phyloP scores from a whole-genome alignment of 257 asterid genomes.

The Primulina eburnea region DNA sequence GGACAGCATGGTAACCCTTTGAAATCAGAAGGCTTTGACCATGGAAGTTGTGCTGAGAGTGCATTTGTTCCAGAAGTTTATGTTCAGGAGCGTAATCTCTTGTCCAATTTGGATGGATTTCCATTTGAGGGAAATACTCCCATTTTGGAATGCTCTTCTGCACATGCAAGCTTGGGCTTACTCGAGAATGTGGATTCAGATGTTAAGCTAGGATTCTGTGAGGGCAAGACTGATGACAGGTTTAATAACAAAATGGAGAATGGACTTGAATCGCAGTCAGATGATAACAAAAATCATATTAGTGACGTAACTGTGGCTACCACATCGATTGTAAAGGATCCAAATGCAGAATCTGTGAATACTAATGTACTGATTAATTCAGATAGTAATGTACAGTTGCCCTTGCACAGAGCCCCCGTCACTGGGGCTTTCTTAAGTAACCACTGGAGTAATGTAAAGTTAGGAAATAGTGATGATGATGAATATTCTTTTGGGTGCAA shows the following conservation, averaged over 20 bases:
- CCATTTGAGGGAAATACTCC: conserved; percentile 44
- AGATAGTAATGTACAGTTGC: conserved; percentile 81
- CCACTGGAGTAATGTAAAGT: conserved; percentile 71
- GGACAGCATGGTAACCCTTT: conserved; percentile 39
- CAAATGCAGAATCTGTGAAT: conserved; percentile 50
- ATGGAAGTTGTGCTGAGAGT: conserved; percentile 84
- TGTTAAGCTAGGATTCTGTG: conserved; percentile 39
- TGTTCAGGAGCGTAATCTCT: conserved; percentile 37
- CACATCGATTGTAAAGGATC: conserved; percentile 55
- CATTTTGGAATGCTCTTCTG: conserved; percentile 44
- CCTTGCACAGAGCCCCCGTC: conserved; percentile 66
- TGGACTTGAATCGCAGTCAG: conserved; percentile 33
- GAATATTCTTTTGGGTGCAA: conserved; percentile 52
- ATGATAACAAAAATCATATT: conserved; percentile 35
- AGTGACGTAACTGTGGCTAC: conserved; percentile 48
- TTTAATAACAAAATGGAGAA: conserved; percentile 36
- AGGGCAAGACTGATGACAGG: conserved; percentile 17
- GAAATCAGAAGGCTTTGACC: conserved; percentile 63
- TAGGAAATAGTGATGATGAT: conserved; percentile 97
- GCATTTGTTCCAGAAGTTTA: conserved; percentile 44
- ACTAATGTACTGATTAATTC: conserved; percentile 55
- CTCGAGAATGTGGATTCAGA: conserved; percentile 44
- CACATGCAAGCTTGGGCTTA: conserved; percentile 35
- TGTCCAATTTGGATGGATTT: conserved; percentile 33
- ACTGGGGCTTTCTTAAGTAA: conserved; percentile 52